These are phyloP conservation scores for Orbilia ellipsospora DNA, from an alignment of 2,329 filamentous ascomycete genomes.

Conservation along the genomic window DNA sequence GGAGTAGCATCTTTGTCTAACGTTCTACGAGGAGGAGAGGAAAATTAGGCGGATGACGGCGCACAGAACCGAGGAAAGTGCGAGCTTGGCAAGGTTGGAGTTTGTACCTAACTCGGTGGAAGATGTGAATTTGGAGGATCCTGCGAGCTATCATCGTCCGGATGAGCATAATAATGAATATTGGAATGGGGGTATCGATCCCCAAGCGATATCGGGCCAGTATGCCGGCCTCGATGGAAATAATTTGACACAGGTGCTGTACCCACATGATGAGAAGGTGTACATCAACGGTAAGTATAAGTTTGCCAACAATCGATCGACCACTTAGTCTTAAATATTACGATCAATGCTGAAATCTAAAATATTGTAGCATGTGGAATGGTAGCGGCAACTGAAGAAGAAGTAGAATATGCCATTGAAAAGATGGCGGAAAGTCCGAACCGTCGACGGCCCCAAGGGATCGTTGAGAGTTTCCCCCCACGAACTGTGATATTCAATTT, in stretches of 20 bases:
- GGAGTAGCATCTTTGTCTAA: no score
- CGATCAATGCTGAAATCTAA: no score
- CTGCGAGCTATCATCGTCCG: not conserved
- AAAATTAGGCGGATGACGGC: constrained; percentile 17
- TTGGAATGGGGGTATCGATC: not conserved
- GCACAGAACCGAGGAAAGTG: not conserved
- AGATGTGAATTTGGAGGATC: constrained; percentile 1
- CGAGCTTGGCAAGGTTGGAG: constrained; percentile 10
- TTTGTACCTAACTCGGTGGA: constrained; percentile 24
- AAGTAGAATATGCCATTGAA: not conserved
- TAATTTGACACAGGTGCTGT: constrained; percentile 2
- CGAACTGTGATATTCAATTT: not conserved
- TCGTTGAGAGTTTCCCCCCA: not conserved
- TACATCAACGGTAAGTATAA: constrained; percentile 28
- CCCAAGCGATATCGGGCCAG: not conserved
- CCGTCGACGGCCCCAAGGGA: not conserved
- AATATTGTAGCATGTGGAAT: not conserved
- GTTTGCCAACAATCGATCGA: not conserved
- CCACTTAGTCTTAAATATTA: not conserved
- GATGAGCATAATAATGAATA: not conserved
- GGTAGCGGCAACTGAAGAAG: not conserved
- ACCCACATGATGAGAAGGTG: constrained; percentile 2
- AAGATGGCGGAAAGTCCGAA: not conserved
- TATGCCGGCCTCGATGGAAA: not conserved
- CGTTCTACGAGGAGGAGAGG: no score